Evolutionary conservation across 1,139 yeast genomes (phyloP).

Genomic region (Wickerhamomyces sp.): DNA sequence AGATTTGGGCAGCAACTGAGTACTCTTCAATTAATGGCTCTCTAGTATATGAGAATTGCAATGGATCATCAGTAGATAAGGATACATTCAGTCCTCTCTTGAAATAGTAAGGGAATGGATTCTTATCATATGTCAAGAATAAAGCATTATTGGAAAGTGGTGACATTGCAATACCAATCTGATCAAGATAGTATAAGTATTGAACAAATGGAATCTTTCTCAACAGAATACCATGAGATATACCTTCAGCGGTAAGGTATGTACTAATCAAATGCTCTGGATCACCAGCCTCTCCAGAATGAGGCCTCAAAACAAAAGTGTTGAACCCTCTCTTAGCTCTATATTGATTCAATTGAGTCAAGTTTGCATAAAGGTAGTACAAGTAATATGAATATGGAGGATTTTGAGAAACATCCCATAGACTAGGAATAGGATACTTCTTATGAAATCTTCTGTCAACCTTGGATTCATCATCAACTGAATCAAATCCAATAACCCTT

Average conservation of each 20-base stretch:
- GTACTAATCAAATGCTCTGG: conserved; percentile 95
- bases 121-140: conserved; percentile 90
- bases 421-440: conserved; percentile 75
- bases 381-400: conserved; percentile 98
- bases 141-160: conserved; percentile 95
- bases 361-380: conserved; percentile 81
- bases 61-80: conserved; percentile 86
- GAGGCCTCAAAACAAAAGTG: conserved; percentile 92
- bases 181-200: conserved; percentile 87
- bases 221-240: conserved; percentile 89
- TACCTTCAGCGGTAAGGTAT: conserved; percentile 83
- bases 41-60: conserved; percentile 92
- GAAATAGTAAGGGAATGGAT: conserved; percentile 86
- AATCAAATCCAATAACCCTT: conserved; percentile 95
- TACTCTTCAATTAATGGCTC: conserved; percentile 98
- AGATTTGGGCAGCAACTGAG: conserved; percentile 96
- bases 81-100: conserved; percentile 92
- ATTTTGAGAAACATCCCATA: conserved; percentile 73
- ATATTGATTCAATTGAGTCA: conserved; percentile 81
- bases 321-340: conserved; percentile 70
- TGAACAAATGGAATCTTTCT: conserved; percentile 94
- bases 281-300: conserved; percentile 99
- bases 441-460: conserved; percentile 75
- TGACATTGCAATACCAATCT: conserved; percentile 98
- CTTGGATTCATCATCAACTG: conserved; percentile 97